Percentiles rank a stretch among this genome's conserved stretches.
Evolutionary conservation across 176 grass and related monocot genomes (phyloP).

Genomic region (Guadua angustifolia): DNA sequence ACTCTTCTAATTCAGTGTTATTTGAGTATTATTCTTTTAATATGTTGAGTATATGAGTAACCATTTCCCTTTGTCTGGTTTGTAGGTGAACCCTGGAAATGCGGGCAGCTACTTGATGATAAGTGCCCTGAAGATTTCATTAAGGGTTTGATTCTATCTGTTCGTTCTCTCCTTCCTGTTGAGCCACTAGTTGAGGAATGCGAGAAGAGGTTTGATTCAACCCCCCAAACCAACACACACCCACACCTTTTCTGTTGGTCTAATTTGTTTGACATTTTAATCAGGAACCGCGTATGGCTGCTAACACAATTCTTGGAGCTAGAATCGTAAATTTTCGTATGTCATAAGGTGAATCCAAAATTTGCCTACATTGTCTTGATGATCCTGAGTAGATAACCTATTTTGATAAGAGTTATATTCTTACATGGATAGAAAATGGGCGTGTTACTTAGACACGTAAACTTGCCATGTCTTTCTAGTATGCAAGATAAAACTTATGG

Average conservation of each 20-base stretch:
- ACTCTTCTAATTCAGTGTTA: conserved; percentile 18
- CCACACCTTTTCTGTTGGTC: neutral
- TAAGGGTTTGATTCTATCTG: conserved; percentile 95
- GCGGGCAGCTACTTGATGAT: conserved; percentile 93
- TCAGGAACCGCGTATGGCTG: conserved; percentile 76
- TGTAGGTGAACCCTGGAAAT: conserved; percentile 93
- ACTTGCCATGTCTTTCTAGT: neutral
- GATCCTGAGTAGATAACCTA: neutral
- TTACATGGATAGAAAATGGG: neutral
- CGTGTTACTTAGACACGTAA: neutral
- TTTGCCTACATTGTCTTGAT: neutral
- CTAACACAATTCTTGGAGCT: conserved; percentile 96
- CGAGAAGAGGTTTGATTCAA: conserved; percentile 77
- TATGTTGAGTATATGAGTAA: conserved; percentile 25
- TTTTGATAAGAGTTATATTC: neutral
- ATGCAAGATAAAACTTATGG: neutral
- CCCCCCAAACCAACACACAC: no score
- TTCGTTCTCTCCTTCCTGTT: conserved; percentile 85
- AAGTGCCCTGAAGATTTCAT: conserved; percentile 99
- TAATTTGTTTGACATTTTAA: conserved; percentile 45
- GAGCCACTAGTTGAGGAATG: conserved; percentile 94
- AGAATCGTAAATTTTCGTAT: neutral
- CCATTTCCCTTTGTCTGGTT: conserved; percentile 24
- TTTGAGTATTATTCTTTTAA: neutral
- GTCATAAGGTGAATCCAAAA: neutral